Evolutionary conservation across 2,329 filamentous ascomycete genomes (phyloP).

Genomic region (Zasmidium angulare): DNA sequence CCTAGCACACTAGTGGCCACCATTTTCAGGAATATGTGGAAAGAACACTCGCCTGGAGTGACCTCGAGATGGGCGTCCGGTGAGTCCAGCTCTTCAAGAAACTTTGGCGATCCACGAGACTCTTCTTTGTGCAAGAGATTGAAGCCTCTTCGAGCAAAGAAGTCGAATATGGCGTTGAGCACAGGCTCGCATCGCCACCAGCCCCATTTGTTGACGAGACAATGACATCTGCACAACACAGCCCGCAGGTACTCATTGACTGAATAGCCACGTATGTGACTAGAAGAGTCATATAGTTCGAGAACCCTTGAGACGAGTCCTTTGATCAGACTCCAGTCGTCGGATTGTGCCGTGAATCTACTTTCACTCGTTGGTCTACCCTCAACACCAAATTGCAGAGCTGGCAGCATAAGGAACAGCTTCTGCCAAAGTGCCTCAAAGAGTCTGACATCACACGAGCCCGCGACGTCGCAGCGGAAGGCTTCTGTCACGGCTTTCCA

Average conservation of each 20-base stretch:
- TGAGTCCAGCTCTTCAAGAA: conserved; percentile 52
- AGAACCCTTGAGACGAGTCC: conserved; percentile 49
- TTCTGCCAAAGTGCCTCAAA: conserved; percentile 43
- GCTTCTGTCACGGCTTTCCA: conserved; percentile 45
- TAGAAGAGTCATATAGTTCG: conserved; percentile 46
- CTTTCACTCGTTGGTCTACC: conserved; percentile 48
- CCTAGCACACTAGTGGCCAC: conserved; percentile 51
- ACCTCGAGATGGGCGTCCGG: conserved; percentile 44
- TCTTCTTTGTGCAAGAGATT: conserved; percentile 54
- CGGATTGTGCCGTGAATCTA: conserved; percentile 40
- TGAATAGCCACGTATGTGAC: conserved; percentile 40
- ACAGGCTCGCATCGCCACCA: conserved; percentile 58
- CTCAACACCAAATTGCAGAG: conserved; percentile 51
- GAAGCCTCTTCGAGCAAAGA: conserved; percentile 57
- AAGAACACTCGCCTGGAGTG: conserved; percentile 52
- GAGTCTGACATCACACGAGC: conserved; percentile 25
- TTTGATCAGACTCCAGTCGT: conserved; percentile 54
- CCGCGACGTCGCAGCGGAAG: conserved; percentile 26
- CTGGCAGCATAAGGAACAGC: conserved; percentile 55
- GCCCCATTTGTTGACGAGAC: conserved; percentile 55
- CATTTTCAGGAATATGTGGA: conserved; percentile 61
- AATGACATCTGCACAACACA: conserved; percentile 53
- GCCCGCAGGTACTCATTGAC: conserved; percentile 57
- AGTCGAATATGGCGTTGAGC: conserved; percentile 57
- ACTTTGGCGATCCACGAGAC: conserved; percentile 51